Evolutionary conservation across 148 eudicot species (phyloP), one percentile per base, ranked within the genome.

Genomic region (Nyssa sinensis): DNA sequence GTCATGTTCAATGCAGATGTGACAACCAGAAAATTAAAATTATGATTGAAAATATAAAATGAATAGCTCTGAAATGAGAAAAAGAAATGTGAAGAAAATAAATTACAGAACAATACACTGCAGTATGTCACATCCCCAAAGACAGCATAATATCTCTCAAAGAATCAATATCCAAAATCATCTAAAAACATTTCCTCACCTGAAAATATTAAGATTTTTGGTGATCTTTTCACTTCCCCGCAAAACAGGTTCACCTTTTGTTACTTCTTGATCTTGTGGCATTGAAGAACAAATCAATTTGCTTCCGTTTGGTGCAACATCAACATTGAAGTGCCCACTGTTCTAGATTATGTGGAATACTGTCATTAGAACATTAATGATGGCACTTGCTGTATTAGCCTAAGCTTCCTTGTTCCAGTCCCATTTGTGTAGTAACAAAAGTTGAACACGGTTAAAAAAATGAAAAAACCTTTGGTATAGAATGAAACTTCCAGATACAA

Each of bases 161-260:
- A 25, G 14, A n/a, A 58, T 55, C 31, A 60, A 23, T 35, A 11
- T n/a, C 74, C 17, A 35, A 19, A 28, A 28, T 70, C n/a, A 57
- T 28, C 28, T 62, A 32, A 57, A 37, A 71, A 25, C 5, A 19
- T 27, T 33, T 12, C 72, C 83, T 83, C 60, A 90, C 92, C 94
- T 84, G 64, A 77, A 79, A 71, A 80, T 58, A 72, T 73, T 75
- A 65, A 68, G 60, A 74, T 80, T 74, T 49, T 78, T 75, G n/a
- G 58, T 31, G 74, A 71, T 86, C 69, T 75, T 88, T 77, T 69
- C 76, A 41, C 69, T 82, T 77, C 68, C 78, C 35, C 33, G 70
- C 23, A 66, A 66, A 75, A 64, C 70, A 55, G 77, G 34, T 69
- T 75, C 78, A 67, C 60, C 70, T 35, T 75, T 81, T 35, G 30